phyloP scores from a whole-genome alignment of 1,139 yeast species.

The Nakaseomyces sp. region DNA sequence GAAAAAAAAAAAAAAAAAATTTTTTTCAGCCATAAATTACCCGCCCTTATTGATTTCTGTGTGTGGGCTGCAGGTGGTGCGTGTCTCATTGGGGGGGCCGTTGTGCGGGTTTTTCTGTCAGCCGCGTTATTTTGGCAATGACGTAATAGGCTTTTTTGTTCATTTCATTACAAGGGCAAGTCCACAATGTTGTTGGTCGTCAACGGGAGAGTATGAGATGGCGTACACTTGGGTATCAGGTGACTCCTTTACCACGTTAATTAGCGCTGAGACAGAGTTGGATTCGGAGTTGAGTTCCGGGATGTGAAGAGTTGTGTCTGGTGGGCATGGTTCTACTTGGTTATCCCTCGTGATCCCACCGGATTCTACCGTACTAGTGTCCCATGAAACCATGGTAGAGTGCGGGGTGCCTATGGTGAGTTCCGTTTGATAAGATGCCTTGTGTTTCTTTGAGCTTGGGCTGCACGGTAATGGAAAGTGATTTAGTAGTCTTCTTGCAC shows the following conservation, averaged over 20 bases:
- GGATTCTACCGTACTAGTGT: slow-evolving; percentile 21
- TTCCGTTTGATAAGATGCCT: neutral
- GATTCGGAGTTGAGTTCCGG: too few relatives aligned
- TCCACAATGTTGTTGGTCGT: neutral
- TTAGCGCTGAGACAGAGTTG: too few relatives aligned
- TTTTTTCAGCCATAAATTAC: too few relatives aligned
- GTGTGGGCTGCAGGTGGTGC: too few relatives aligned
- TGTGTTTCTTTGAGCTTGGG: neutral
- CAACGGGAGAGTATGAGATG: slow-evolving; percentile 9
- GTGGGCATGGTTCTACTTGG: neutral
- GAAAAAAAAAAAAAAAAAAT: too few relatives aligned
- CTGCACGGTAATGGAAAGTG: slow-evolving; percentile 4
- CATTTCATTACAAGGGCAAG: neutral
- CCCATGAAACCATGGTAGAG: slow-evolving; percentile 22
- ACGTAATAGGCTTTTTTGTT: too few relatives aligned
- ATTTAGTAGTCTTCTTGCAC: slow-evolving; percentile 16
- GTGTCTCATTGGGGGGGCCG: too few relatives aligned
- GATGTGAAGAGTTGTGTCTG: neutral
- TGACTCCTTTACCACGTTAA: neutral
- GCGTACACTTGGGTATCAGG: neutral
- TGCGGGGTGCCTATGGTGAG: slow-evolving; percentile 18
- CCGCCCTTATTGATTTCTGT: too few relatives aligned
- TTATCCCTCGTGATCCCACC: slow-evolving; percentile 19
- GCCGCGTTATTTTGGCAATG: too few relatives aligned
- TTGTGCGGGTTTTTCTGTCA: too few relatives aligned